Evolutionary conservation across 148 eudicot species (phyloP), one percentile per base, ranked within the genome.

Genomic region (Bassia scoparia): DNA sequence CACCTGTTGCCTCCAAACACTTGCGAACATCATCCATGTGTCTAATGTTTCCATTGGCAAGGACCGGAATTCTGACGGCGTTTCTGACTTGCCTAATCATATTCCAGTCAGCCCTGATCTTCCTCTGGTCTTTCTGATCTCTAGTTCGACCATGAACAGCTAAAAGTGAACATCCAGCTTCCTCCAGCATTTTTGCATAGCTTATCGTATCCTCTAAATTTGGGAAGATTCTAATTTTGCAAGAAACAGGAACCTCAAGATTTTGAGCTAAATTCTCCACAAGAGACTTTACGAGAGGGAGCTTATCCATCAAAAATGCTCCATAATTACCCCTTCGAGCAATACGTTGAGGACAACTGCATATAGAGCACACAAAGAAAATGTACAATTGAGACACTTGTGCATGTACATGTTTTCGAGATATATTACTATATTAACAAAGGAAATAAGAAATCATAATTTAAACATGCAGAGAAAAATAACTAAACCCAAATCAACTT

Each of bases 71-170:
- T 63, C 87, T 83, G 44, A 95, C 81, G 3, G 92, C 86, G 71
- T 89, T 74, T 86, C 68, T 88, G 16, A 95, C 96, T 15, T 86
- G 89, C 73, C 73, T 87, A 27, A 95, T 91, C 56, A 84, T 78
- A 24, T 76, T 33, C 96, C 97, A 92, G 27, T 90, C 86, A 10
- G 99, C 99, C 60, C 96, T 75, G 59, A 95, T 58, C 70, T 95
- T 95, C 70, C 65, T 89, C 50, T 92, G 94, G 74, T 95, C 97
- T 67, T 95, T 95, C 80, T 95, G 96, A 74, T 95, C 97, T 77
- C 97, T 84, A 41, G 99, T 95, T 67, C 97, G 87, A 15, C 99
- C 99, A 69, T 95, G 99, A 44, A 95, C 97, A 10, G 99, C 99
- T 55, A 95, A 79, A 67, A 95, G 94, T 75, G 93, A 80, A 70